Evolutionary conservation across 2,329 filamentous ascomycete species (phyloP).

Genomic region (Nemania abortiva): DNA sequence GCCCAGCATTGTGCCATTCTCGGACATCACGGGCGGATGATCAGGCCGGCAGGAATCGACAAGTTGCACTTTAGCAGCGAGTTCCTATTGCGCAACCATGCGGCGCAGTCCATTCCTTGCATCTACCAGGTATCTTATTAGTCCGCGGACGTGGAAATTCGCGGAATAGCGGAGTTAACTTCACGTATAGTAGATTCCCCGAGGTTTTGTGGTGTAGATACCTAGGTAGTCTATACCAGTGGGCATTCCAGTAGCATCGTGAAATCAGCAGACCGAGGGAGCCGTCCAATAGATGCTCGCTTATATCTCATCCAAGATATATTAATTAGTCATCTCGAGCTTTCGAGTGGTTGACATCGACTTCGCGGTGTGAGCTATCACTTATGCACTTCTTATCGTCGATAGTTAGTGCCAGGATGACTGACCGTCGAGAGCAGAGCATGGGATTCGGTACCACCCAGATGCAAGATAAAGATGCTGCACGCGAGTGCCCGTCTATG

Average conservation of each 20-base stretch:
- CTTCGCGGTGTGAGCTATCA: not conserved
- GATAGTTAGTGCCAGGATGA: constrained; percentile 5
- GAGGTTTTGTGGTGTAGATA: not conserved
- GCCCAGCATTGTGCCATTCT: constrained; percentile 18
- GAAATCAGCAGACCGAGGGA: not conserved
- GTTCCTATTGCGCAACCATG: constrained; percentile 23
- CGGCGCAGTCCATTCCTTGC: constrained; percentile 20
- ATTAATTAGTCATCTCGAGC: not conserved
- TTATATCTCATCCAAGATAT: not conserved
- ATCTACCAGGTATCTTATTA: constrained; percentile 6
- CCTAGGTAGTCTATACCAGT: no score
- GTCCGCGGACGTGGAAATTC: constrained; percentile 2
- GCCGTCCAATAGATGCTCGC: not conserved
- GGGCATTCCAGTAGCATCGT: not conserved
- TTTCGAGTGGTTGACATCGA: not conserved
- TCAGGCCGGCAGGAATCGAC: constrained; percentile 10
- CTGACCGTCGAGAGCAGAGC: constrained; percentile 7
- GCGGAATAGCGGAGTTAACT: constrained; percentile 29
- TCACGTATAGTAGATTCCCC: constrained; percentile 14
- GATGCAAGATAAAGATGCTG: constrained; percentile 37
- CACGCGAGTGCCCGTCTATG: constrained; percentile 17
- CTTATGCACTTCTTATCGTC: constrained; percentile 25
- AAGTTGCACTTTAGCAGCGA: constrained; percentile 9
- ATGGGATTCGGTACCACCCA: constrained; percentile 28
- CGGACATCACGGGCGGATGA: constrained; percentile 21